These are phyloP conservation scores for Lenwebbia sp. DNA, from an alignment of 345 rosid species.

Conservation along the genomic window DNA sequence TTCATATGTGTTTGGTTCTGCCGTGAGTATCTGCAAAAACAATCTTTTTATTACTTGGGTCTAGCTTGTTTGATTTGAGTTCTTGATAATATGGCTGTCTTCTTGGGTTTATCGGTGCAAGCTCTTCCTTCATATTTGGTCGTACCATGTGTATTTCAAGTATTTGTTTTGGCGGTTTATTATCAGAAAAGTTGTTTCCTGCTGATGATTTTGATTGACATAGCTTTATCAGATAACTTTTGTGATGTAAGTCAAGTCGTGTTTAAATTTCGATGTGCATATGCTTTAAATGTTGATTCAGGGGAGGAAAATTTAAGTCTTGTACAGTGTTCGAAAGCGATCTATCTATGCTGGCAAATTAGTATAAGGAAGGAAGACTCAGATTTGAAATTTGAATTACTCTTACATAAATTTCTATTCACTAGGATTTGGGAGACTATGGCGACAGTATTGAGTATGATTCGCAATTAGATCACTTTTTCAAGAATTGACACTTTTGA, in stretches of 20 bases:
- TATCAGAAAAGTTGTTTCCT: not conserved
- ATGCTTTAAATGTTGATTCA: not conserved
- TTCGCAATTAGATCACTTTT: not conserved
- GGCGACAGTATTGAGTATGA: not conserved
- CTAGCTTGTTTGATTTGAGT: not conserved
- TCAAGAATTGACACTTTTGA: not conserved
- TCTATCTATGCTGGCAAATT: not conserved
- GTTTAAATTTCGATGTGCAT: not conserved
- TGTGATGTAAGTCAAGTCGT: not conserved
- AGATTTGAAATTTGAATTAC: not conserved
- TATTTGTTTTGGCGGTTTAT: not conserved
- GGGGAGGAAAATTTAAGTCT: not conserved
- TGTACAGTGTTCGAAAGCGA: not conserved
- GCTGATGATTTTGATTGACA: not conserved
- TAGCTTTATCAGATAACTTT: not conserved
- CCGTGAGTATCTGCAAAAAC: constrained; percentile 17
- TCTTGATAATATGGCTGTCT: not conserved
- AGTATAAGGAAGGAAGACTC: not conserved
- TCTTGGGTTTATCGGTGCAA: not conserved
- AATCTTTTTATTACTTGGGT: not conserved
- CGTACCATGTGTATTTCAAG: not conserved
- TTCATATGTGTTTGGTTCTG: constrained; percentile 37
- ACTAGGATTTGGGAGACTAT: not conserved
- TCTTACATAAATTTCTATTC: not conserved
- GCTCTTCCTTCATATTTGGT: not conserved